Evolutionary conservation across 176 grass and related monocot genomes (phyloP).

Genomic region (Dendrocalamus sinicus): DNA sequence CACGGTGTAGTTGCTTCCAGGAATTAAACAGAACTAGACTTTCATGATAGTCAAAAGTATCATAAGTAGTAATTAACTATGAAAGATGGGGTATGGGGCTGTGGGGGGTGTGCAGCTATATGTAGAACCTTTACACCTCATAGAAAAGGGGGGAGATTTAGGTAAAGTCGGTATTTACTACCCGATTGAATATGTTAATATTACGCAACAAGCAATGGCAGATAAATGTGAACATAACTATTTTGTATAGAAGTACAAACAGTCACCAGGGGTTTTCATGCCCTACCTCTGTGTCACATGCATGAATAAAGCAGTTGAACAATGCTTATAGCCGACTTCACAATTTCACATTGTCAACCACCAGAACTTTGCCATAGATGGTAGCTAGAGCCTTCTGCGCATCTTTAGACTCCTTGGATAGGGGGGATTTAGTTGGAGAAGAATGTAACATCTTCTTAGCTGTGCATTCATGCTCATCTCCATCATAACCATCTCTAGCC

Average conservation of each 20-base stretch:
- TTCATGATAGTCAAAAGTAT: not conserved
- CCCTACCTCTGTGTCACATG: constrained; percentile 91
- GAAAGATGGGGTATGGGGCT: not conserved
- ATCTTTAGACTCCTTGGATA: no score
- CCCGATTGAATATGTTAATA: constrained; percentile 27
- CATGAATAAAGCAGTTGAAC: constrained; percentile 53
- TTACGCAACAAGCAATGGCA: constrained; percentile 12
- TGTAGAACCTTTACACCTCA: not conserved
- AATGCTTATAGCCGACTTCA: no score
- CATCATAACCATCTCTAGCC: no score
- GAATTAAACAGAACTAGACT: not conserved
- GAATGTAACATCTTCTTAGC: no score
- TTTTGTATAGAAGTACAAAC: constrained; percentile 26
- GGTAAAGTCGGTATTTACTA: constrained; percentile 11
- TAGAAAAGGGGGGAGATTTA: not conserved
- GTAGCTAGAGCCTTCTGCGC: no score
- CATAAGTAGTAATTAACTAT: not conserved
- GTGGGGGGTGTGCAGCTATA: not conserved
- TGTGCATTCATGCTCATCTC: no score
- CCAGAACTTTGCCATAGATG: no score
- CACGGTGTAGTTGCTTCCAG: no score
- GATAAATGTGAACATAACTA: constrained; percentile 19
- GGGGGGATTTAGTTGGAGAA: no score
- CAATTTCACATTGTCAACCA: no score
- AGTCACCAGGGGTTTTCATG: constrained; percentile 22